phyloP scores from a whole-genome alignment of 2,329 filamentous ascomycete genomes.

The Pyricularia sp. region DNA sequence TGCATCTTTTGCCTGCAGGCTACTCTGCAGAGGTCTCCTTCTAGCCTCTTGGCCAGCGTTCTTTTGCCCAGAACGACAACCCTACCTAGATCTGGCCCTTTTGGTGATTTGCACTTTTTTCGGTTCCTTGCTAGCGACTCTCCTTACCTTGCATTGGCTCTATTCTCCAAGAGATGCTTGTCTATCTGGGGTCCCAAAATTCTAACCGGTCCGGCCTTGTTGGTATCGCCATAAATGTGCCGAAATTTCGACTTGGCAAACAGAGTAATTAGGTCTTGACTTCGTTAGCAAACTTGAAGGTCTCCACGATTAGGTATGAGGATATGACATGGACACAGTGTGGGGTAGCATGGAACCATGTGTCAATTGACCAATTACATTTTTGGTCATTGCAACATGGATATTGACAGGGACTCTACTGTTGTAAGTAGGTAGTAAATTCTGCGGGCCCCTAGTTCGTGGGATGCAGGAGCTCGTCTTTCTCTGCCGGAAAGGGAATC shows the following conservation, averaged over 20 bases:
- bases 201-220: neutral
- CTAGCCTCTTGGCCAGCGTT: too few relatives aligned
- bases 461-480: neutral
- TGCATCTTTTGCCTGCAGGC: too few relatives aligned
- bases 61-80: neutral
- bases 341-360: neutral
- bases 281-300: neutral
- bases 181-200: neutral
- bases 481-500: neutral
- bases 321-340: neutral
- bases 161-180: neutral
- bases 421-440: too few relatives aligned
- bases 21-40: too few relatives aligned
- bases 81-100: neutral
- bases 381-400: neutral
- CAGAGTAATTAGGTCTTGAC: neutral
- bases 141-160: neutral
- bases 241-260: neutral
- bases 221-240: neutral
- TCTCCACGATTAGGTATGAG: neutral
- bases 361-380: neutral
- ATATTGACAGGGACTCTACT: neutral
- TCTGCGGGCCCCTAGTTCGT: neutral
- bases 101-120: neutral
- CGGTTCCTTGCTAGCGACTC: neutral